A percentile compares a stretch with the other conserved stretches of the same genome.
These are phyloP conservation scores for Plasmopara muralis DNA, from an alignment of 352 stramenopile species.

Conservation along the genomic window DNA sequence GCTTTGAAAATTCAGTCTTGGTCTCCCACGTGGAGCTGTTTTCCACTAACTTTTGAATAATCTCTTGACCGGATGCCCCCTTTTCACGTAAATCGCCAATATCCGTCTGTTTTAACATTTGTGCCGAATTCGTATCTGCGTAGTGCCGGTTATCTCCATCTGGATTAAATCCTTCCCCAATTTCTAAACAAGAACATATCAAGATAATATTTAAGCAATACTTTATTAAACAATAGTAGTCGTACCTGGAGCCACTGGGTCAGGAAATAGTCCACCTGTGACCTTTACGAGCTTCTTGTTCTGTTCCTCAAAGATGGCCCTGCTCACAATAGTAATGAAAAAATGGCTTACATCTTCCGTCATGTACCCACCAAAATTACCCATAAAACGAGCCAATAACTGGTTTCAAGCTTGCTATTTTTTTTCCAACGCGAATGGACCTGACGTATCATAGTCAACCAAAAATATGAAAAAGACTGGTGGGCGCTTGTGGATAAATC, in stretches of 20 bases:
- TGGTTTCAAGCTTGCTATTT: conserved; percentile 55
- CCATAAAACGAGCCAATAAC: conserved; percentile 72
- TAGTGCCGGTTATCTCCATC: conserved; percentile 78
- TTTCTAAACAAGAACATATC: conserved; percentile 32
- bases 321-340: conserved; percentile 11
- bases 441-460: conserved; percentile 10
- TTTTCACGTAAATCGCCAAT: conserved; percentile 64
- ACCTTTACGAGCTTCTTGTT: conserved; percentile 75
- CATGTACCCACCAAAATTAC: conserved; percentile 16
- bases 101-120: conserved; percentile 63
- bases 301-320: conserved; percentile 77
- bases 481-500: no score
- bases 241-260: conserved; percentile 68
- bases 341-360: neutral
- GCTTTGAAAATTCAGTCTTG: conserved; percentile 95
- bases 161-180: conserved; percentile 70
- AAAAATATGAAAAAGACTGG: neutral
- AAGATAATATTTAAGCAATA: neutral
- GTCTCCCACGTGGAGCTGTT: conserved; percentile 92
- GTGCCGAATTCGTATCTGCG: conserved; percentile 78
- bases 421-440: conserved; percentile 79
- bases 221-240: neutral
- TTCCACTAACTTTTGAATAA: conserved; percentile 91
- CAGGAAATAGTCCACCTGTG: conserved; percentile 67
- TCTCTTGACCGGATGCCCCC: conserved; percentile 68